Evolutionary conservation across 1,284 basidiomycete species (phyloP), one percentile per base, ranked within the genome.

Genomic region (Naganishia albida): DNA sequence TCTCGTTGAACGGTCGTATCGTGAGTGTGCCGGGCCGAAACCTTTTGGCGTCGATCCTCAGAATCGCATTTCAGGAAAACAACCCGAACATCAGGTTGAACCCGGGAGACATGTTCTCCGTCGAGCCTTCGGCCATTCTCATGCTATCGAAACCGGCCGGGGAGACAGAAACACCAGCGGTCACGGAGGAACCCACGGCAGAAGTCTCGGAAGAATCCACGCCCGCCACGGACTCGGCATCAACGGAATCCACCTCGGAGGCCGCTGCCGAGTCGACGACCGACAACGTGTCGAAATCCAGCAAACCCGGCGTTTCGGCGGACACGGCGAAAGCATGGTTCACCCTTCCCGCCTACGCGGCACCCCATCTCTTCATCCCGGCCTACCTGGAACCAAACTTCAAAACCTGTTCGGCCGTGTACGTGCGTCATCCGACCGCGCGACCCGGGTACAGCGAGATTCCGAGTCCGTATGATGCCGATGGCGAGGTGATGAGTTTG

Each of bases 391-490:
- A 98, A 74, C 86, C 89, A 2, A 91, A 87, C 62, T 99, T 91
- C 83, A 78, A 85, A 55, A 93, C 93, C 12, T 99, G 96, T 80
- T 93, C 94, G 6, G 88, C 88, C 20, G 83, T 99, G 66, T 98
- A 97, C 77, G 85, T 98, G 39, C 91, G 95, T 52, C 93, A 98
- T 75, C 96, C 96, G 1, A 97, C 93, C 0, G 93, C 95, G 0
- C 87, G 92, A 28, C 90, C 92, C 1, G 86, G 89, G 2, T 93
- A 93, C 80, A 92, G 89, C 30, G 93, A 97, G 79, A 89, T 97
- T 54, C 91, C 93, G 12, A 91, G 90, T 15, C 93, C 94, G 1
- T 97, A 89, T 78, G 90, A 93, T 71, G 93, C 93, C 0, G 92
- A 94, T 73, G 93, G 93, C 15, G 89, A 92, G 70, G 83, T 95